These are phyloP conservation scores for Corrigiola litoralis DNA, from an alignment of 179 eudicot species.

Conservation along the genomic window DNA sequence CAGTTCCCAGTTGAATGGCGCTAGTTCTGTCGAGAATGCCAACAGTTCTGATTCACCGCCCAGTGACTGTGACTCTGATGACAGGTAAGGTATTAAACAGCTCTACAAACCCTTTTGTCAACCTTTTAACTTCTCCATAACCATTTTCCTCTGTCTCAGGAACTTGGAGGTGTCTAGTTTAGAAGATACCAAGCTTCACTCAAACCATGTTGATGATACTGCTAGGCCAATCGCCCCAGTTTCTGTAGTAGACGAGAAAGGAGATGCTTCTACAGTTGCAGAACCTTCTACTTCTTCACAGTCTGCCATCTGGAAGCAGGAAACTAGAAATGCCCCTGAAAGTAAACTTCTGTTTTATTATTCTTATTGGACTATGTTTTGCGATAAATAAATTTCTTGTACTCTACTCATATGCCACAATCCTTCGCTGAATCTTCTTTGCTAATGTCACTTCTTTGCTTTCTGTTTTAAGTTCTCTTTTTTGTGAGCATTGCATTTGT, in stretches of 20 bases:
- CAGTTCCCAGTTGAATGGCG: conserved; percentile 44
- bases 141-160: conserved; percentile 32
- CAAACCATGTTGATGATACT: conserved; percentile 35
- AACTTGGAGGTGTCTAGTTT: conserved; percentile 31
- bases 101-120: conserved; percentile 4
- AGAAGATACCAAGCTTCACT: conserved; percentile 38
- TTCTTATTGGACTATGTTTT: neutral
- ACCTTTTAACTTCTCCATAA: neutral
- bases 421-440: too few relatives aligned
- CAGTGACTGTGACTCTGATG: conserved; percentile 38
- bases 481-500: neutral
- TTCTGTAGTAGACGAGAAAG: conserved; percentile 40
- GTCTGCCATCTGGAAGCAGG: conserved; percentile 52
- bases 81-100: conserved; percentile 39
- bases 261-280: conserved; percentile 26
- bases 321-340: conserved; percentile 59
- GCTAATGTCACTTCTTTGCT: neutral
- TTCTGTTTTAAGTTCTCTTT: neutral
- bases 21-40: conserved; percentile 35
- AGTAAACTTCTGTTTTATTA: conserved; percentile 33
- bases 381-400: too few relatives aligned
- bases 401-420: too few relatives aligned
- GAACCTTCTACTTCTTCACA: conserved; percentile 44
- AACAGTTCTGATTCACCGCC: conserved; percentile 28
- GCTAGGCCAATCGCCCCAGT: conserved; percentile 30